Evolutionary conservation across 1,284 basidiomycete genomes (phyloP), one percentile per base, ranked within the genome.

Genomic region (Veloboletus limbatus): DNA sequence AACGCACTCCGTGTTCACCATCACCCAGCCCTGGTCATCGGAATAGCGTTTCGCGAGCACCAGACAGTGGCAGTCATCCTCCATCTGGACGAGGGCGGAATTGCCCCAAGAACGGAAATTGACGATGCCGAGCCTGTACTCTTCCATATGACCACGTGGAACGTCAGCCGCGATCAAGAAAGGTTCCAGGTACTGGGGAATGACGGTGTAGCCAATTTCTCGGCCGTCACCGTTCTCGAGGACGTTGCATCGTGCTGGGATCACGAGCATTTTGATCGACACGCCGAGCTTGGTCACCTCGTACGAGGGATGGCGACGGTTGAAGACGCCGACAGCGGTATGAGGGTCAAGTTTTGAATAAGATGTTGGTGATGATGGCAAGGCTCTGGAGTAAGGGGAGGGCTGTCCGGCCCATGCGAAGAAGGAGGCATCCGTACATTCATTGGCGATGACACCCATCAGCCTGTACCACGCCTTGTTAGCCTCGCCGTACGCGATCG

Each of bases 401-500:
- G 53, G 48, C 3, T 8, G 33, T 17, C 53, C 53, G 9, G 51
- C 54, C 54, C 54, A 54, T 24, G 54, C 53, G 10, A 54, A 51
- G 20, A 54, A 57, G 32, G 52, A 54, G 3, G 53, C 35, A 30
- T 57, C 47, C 2, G 55, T 51, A 21, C 53, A 54, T 40, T 57
- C 55, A 11, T 57, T 46, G 25, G 55, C 53, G 24, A 54, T 43
- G 36, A 39, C 38, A 35, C 9, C 8, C 55, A 58, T 58, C 9
- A 54, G 22, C 25, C 53, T 52, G 33, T 55, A 49, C 40, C 40
- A 54, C 6, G 55, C 53, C 27, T 38, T 34, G 17, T 57, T 41
- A 13, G 34, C 55, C 21, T 60, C 57, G 0, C 57, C 57, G 8
- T 56, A 56, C 1, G 55, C 52, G 11, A 59, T 45, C 3, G 57